Base-by-base conservation (phyloP, 164 flowering plant species). In the Piper betle region DNA sequence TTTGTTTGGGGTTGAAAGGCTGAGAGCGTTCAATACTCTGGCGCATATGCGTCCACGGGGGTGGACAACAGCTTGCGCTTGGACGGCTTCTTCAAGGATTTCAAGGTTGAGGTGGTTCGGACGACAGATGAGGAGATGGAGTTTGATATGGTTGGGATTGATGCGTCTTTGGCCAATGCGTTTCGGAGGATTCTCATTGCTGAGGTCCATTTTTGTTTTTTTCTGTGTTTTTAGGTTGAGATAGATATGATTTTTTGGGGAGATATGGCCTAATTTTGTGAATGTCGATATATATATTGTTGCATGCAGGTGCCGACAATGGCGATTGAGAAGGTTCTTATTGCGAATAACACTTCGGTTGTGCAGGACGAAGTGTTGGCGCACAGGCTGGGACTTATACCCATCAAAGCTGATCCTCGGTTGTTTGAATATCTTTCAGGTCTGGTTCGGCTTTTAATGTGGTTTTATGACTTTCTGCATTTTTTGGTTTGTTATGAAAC, bases 101-200 rank as follows among this genome's bases (percentile, higher is more conserved):
- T 90, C 50, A 79, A 64, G 74, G 84, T 90, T 18, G 85, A 86
- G 66, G 86, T 93, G 39, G 69, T 71, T 71, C 66, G 77, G 4
- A 75, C 85, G 0, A 60, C 73, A 0, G 80, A 83, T 55, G 87
- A 87, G 20, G 84, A 80, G 2, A 86, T 86, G 78, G 58, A 55
- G 77, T 90, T 90, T 71, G 97, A 93, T 66, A 78, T 93, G 87
- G 76, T 93, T 62, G 96, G 99, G n/a, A 81, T 86, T 57, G 94
- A 93, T 67, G 81, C 96, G 62, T 70, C 97, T 9, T 46, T 93
- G 53, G 97, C 96, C 55, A 90, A 93, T 71, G 91, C 99, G 5
- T 90, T 93, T 62, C 73, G 99, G 46, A 79, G 99, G 68, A 87
- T 93, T 46, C 96, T 90, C 48, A 83, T 93, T 33, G 78, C 98